A percentile compares a stretch with the other conserved stretches of the same genome.
Conservation (phyloP, 306 rosid genomes). For the Clitoria ternatea region DNA sequence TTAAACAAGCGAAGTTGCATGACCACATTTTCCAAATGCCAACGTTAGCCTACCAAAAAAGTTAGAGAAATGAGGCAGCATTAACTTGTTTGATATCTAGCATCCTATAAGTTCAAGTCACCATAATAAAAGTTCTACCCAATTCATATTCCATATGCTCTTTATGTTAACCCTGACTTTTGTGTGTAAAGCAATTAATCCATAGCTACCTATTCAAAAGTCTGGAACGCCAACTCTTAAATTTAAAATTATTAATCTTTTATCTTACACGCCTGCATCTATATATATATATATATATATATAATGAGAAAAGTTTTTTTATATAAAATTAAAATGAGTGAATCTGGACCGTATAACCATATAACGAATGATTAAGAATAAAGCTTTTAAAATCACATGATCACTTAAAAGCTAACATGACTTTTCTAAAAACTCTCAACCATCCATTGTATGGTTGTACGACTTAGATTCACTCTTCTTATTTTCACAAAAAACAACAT, state of each 20-base stretch:
- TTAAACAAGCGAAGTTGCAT: background rate
- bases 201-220: background rate
- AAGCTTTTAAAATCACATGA: too few relatives aligned
- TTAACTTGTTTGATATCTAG: background rate
- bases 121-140: background rate
- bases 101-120: background rate
- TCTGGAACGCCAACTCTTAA: background rate
- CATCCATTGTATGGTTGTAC: too few relatives aligned
- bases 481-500: too few relatives aligned
- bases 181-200: background rate
- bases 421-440: too few relatives aligned
- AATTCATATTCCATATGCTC: conserved; percentile 16
- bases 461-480: too few relatives aligned
- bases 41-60: background rate
- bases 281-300: too few relatives aligned
- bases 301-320: too few relatives aligned
- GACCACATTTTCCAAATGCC: background rate
- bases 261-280: too few relatives aligned
- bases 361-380: too few relatives aligned
- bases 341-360: too few relatives aligned
- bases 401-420: too few relatives aligned
- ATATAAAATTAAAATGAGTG: too few relatives aligned
- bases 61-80: background rate
- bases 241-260: background rate
- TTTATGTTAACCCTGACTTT: background rate